phyloP scores from a whole-genome alignment of 306 rosid genomes.

The Cicer pinnatifidum region DNA sequence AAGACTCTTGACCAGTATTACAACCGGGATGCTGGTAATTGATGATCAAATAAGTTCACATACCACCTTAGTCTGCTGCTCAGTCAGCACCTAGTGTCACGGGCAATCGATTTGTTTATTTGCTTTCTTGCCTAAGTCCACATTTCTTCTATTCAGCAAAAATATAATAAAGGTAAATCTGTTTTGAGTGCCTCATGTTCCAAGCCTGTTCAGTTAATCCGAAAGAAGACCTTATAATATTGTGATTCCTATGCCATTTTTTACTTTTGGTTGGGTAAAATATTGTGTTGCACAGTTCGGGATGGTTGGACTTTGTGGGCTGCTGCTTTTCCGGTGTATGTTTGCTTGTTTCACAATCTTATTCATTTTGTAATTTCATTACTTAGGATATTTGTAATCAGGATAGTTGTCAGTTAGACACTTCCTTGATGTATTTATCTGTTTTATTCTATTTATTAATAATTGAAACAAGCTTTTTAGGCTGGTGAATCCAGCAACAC shows the following conservation, averaged over 20 bases:
- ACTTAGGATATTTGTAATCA: slow-evolving; percentile 43
- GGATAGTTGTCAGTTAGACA: slow-evolving; percentile 42
- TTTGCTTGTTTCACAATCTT: slow-evolving; percentile 47
- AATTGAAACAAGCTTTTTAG: slow-evolving; percentile 41
- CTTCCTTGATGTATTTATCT: slow-evolving; percentile 46
- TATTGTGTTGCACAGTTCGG: slow-evolving; percentile 45
- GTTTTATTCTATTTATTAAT: slow-evolving; percentile 41
- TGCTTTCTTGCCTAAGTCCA: slow-evolving; percentile 48
- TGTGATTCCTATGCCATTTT: slow-evolving; percentile 52
- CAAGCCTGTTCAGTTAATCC: slow-evolving; percentile 47
- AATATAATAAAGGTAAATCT: slow-evolving; percentile 56
- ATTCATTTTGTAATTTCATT: slow-evolving; percentile 48
- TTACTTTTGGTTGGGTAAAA: slow-evolving; percentile 42
- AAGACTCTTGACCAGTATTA: slow-evolving; percentile 91
- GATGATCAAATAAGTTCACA: slow-evolving; percentile 46
- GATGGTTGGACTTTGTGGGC: slow-evolving; percentile 50
- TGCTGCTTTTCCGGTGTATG: slow-evolving; percentile 43
- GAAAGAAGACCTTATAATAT: slow-evolving; percentile 51
- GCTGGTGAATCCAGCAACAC: neutral
- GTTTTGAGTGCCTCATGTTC: slow-evolving; percentile 54
- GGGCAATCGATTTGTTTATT: slow-evolving; percentile 53
- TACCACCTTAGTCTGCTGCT: slow-evolving; percentile 46
- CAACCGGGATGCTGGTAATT: slow-evolving; percentile 89
- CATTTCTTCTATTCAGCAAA: slow-evolving; percentile 53
- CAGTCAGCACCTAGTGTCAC: slow-evolving; percentile 49